phyloP scores from a whole-genome alignment of 192 early-diverging fungal genomes.

The Coemansia sp. region DNA sequence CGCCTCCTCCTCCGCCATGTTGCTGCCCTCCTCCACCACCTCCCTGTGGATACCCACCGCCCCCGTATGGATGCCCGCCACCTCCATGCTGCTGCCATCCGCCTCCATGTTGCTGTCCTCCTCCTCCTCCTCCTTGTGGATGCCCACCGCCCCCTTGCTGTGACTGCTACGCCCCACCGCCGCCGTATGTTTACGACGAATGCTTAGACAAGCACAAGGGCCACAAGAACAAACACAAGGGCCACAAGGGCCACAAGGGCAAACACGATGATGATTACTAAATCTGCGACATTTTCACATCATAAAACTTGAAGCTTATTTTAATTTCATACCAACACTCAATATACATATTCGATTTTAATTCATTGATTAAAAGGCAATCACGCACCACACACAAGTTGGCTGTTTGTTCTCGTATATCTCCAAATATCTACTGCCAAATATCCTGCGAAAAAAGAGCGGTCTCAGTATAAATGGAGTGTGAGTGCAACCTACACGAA shows the following conservation, averaged over 20 bases:
- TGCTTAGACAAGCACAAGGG: conserved; percentile 19
- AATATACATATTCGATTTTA: background rate
- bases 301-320: background rate
- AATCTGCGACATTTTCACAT: background rate
- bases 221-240: conserved; percentile 6
- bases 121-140: conserved; percentile 12
- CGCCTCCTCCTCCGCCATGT: conserved; percentile 13
- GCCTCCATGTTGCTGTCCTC: conserved; percentile 24
- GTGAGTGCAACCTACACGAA: background rate
- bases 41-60: conserved; percentile 15
- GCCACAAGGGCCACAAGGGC: conserved; percentile 14
- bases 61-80: conserved; percentile 7
- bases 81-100: conserved; percentile 21
- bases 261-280: background rate
- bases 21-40: conserved; percentile 20
- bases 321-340: background rate
- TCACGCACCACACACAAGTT: too few relatives aligned
- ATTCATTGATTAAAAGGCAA: too few relatives aligned
- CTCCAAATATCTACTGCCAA: background rate
- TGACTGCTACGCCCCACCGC: conserved; percentile 25
- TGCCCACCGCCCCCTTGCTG: too few relatives aligned
- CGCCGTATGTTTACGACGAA: conserved; percentile 37
- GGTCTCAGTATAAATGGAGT: background rate
- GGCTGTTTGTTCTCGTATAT: background rate
- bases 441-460: background rate